Evolutionary conservation across 306 rosid genomes (phyloP), one percentile per base, ranked within the genome.

Genomic region (Prunus armeniaca): DNA sequence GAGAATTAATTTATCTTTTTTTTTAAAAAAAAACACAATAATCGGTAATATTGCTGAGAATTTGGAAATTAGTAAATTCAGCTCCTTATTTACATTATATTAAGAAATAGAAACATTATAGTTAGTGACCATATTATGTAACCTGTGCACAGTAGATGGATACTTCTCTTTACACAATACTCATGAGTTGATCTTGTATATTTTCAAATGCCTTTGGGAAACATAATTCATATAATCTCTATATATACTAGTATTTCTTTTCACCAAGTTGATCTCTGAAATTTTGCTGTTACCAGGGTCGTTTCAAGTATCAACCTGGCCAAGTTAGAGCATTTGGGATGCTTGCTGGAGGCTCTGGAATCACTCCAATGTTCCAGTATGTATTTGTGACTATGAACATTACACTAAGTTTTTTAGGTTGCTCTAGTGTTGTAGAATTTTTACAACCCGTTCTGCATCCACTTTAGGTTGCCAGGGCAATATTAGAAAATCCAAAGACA

Each of bases 261-360:
- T 57, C 71, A 65, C 65, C 65, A 76, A 76, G 65, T 78, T 70
- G 65, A 46, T 64, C 72, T 70, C 55, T 67, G 47, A 67, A 69
- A 43, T 62, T 27, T 66, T 76, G 46, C 71, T 81, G 67, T 80
- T 75, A 62, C 45, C 87, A 96, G 99, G 99, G 99, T 45, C 99
- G 99, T 83, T 96, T 96, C 89, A 92, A 63, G 84, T 96, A 96
- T 79, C 88, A 83, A 83, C 87, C 93, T 25, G 97, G 97, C 15
- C 88, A 96, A 57, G 97, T 92, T 74, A 84, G 98, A 82, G 96
- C 98, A 47, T 96, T 96, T 68, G 99, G 99, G 76, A 96, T 96
- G 99, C 91, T 96, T 75, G 99, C 99, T 65, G 99, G 99, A 84
- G 99, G 99, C 76, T 92, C 99, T 54, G 99, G 99, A 80, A 96